These are phyloP conservation scores for Wickerhamiella sorbophila DNA, from an alignment of 805 yeast species.

Conservation along the genomic window DNA sequence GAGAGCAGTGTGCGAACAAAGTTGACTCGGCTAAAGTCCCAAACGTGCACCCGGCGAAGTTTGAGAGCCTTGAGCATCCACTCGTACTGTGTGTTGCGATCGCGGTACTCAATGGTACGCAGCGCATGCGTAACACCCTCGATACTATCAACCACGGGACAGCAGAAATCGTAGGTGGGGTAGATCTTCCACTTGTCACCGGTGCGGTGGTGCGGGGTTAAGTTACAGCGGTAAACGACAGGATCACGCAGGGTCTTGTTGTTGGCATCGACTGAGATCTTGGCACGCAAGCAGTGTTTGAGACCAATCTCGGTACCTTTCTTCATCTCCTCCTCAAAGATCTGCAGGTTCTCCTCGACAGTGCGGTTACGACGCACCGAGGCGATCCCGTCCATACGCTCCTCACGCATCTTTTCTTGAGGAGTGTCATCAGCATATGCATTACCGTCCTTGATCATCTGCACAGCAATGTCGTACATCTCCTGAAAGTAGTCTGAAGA, in stretches of 20 bases:
- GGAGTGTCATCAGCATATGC: slow-evolving; percentile 98
- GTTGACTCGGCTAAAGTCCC: slow-evolving; percentile 98
- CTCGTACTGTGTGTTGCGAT: slow-evolving; percentile 94
- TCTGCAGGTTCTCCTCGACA: slow-evolving; percentile 77
- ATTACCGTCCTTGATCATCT: slow-evolving; percentile 85
- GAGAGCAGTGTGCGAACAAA: slow-evolving; percentile 89
- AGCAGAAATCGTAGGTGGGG: slow-evolving; percentile 98
- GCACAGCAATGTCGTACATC: slow-evolving; percentile 76
- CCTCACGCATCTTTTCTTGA: slow-evolving; percentile 90
- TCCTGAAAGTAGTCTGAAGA: slow-evolving; percentile 87
- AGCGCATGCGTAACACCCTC: slow-evolving; percentile 98
- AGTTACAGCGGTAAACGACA: slow-evolving; percentile 91
- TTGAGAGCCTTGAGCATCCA: slow-evolving; percentile 79
- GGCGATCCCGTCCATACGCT: slow-evolving; percentile 94
- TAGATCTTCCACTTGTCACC: slow-evolving; percentile 88
- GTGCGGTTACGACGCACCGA: slow-evolving; percentile 84
- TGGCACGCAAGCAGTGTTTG: slow-evolving; percentile 90
- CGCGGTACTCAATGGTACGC: slow-evolving; percentile 97
- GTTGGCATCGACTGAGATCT: slow-evolving; percentile 77
- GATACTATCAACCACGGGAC: slow-evolving; percentile 84
- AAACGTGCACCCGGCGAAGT: slow-evolving; percentile 84
- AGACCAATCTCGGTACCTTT: slow-evolving; percentile 86
- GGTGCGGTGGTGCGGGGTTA: slow-evolving; percentile 96
- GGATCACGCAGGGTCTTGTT: slow-evolving; percentile 98
- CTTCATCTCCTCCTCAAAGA: slow-evolving; percentile 85